Conservation (phyloP, 2,329 filamentous ascomycete genomes). For the Penicillium thymicola region DNA sequence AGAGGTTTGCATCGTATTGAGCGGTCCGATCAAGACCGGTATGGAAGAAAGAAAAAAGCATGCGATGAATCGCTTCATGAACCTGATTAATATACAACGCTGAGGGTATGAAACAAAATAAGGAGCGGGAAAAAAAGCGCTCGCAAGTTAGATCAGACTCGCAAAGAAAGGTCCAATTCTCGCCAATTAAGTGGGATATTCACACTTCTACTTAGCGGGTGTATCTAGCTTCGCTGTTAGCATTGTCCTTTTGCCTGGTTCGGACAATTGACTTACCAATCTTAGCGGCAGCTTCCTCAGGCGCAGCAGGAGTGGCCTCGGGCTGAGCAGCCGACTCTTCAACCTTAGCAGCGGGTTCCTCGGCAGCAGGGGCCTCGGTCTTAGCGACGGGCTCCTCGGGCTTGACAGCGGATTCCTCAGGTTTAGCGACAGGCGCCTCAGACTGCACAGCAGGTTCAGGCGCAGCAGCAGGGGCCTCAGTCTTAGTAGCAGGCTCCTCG, state of each 20-base stretch:
- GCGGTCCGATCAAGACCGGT: neutral
- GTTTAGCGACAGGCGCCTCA: neutral
- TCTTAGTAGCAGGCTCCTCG: neutral
- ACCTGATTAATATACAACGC: constrained; percentile 2
- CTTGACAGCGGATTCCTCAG: neutral
- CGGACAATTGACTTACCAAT: neutral
- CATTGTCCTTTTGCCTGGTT: neutral
- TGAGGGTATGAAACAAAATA: constrained; percentile 2
- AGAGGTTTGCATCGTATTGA: neutral
- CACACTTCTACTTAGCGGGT: constrained; percentile 3
- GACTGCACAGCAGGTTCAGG: neutral
- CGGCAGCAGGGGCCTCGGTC: neutral
- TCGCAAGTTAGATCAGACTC: neutral
- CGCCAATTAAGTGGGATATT: neutral
- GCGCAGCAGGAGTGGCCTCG: neutral
- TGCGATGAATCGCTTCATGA: neutral
- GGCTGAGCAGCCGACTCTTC: neutral
- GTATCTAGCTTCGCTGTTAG: neutral
- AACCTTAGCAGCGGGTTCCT: neutral
- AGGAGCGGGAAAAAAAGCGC: neutral
- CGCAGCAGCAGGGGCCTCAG: neutral
- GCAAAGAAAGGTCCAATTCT: constrained; percentile 2
- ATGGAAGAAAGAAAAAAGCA: neutral
- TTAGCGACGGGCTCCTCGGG: neutral
- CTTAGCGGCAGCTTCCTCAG: neutral